Base-by-base conservation (phyloP, 805 yeast species). In the Yarrowia sp. region DNA sequence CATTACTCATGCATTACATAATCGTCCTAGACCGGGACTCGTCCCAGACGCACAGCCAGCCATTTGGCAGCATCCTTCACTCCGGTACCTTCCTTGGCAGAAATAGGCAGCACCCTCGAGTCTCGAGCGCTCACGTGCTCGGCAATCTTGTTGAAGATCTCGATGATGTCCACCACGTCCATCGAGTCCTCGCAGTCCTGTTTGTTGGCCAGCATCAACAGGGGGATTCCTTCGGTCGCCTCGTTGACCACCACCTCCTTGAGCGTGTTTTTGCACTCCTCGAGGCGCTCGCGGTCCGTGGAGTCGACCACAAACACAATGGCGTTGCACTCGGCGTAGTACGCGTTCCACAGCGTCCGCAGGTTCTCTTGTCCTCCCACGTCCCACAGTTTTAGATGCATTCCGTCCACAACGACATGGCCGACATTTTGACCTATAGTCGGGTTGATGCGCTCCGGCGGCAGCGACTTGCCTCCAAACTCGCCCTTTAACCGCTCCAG, bases 291-390 rank as follows among this genome's bases (percentile, higher is more conserved):
- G 25, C 86, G 81, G 72, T 92, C 98, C 0, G 96, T 86, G 8
- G 97, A 88, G 72, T 93, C 99, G 12, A 94, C 93, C 18, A 93
- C 87, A 72, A 93, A 93, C 44, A 94, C 85, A 35, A 93, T 89
- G 0, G 94, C 98, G 73, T 93, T 97, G 62, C 97, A 88, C 63
- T 84, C 87, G 18, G 80, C 78, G 74, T 86, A 94, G 77, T 93
- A 94, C 64, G 89, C 84, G 6, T 86, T 80, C 99, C 99, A 93
- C 80, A 94, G 79, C 27, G 83, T 77, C 51, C 98, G 79, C 49
- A 93, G 77, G n/a, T 87, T 78, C 70, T 85, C 86, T 73, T 93
- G 99, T 12, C 99, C 99, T 10, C 98, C 98, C 39, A 93, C 84
- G 72, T 93, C 99, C 98, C 98, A 93, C 69, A 94, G 83, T 70